Conservation (phyloP, 2,329 filamentous ascomycete genomes). For the Xylaria sp. region DNA sequence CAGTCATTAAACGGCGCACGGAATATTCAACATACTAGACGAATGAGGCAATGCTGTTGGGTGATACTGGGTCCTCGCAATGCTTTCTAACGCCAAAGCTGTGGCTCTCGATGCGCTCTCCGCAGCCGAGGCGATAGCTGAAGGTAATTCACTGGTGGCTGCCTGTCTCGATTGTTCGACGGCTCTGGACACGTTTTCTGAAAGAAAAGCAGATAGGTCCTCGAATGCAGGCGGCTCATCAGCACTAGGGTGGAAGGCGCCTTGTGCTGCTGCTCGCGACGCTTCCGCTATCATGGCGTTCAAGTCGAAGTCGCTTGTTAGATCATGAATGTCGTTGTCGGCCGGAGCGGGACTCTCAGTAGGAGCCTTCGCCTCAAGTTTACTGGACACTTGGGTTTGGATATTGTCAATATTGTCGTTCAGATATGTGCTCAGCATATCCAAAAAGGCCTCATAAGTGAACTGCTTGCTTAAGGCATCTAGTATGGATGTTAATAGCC, state of each 20-base stretch:
- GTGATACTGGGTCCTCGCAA: conserved; percentile 49
- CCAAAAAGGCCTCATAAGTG: conserved; percentile 49
- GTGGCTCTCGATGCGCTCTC: conserved; percentile 50
- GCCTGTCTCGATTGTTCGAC: conserved; percentile 46
- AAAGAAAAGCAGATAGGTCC: conserved; percentile 47
- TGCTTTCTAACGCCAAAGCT: conserved; percentile 48
- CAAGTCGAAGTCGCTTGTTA: conserved; percentile 46
- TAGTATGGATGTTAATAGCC: conserved; percentile 34
- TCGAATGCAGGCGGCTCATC: conserved; percentile 40
- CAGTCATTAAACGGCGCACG: conserved; percentile 3
- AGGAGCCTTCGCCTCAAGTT: conserved; percentile 38
- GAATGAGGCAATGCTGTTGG: conserved; percentile 47
- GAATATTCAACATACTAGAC: conserved; percentile 37
- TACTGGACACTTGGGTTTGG: conserved; percentile 42
- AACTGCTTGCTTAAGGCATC: conserved; percentile 47
- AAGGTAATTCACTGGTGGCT: conserved; percentile 42
- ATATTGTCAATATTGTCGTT: conserved; percentile 49
- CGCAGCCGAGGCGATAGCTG: conserved; percentile 45
- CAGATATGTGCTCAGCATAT: conserved; percentile 47
- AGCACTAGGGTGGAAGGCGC: conserved; percentile 38
- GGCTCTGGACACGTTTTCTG: conserved; percentile 47
- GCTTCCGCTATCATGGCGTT: conserved; percentile 49
- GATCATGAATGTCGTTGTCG: conserved; percentile 35
- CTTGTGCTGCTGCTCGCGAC: conserved; percentile 47
- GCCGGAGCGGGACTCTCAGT: conserved; percentile 38